Base-by-base conservation (phyloP, 257 asterid genomes). In the Penstemon eatonii region DNA sequence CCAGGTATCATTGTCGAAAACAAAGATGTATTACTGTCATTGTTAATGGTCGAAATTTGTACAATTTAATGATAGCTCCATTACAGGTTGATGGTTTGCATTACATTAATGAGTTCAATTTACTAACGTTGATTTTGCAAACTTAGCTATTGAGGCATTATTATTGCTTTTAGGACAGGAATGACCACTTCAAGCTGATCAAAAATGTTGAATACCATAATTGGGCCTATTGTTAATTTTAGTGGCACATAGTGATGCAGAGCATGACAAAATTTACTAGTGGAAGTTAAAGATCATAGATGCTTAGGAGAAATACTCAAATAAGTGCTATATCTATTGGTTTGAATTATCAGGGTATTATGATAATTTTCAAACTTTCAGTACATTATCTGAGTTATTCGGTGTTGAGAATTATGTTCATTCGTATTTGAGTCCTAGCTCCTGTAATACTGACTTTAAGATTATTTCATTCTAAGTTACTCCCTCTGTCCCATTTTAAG, bases 31-130 rank as follows among this genome's bases (percentile, higher is more conserved):
- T 37, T 43, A 55, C 53, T 15, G 5, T 9, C 39, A 12, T 55
- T 5, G 40, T 41, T 50, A 60, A n/a, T 54, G 42, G 43, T 55
- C n/a, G 4, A 10, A 33, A 40, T 43, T 68, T 66, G 11, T 7
- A 9, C 54, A 63, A 13, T 45, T 12, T 56, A 10, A 64, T 8
- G 6, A 8, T 42, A 13, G 44, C 44, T 38, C 11, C 13, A 3
- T 12, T 46, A 18, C 37, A 5, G 18, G 12, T 13, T 25, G 52
- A 55, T 6, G 36, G 33, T 44, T 53, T 10, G 9, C 25, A 42
- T 5, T 55, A 18, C 52, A 44, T 68, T 37, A 36, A 38, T 11
- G 66, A 12, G 56, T 68, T 33, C 36, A 47, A 58, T 46, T 38
- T 60, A 60, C 13, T 49, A 18, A 8, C 61, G 3, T 33, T 58